Conservation (phyloP, 202 grass and related monocot species). For the Brachypodium distachyon region DNA sequence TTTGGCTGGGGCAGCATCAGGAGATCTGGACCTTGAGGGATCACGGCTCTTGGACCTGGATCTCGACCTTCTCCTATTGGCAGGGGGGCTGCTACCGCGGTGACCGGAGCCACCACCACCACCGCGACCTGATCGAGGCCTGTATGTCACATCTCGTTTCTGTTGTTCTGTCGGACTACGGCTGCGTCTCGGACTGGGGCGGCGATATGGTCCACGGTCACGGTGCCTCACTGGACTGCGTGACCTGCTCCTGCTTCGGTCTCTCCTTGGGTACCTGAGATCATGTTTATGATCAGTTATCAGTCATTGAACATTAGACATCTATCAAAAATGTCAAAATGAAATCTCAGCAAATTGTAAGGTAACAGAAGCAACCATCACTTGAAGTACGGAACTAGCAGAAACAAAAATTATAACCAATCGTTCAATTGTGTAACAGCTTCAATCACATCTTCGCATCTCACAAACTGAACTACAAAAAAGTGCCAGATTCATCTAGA, state of each 20-base stretch:
- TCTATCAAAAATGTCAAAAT: slow-evolving; percentile 14
- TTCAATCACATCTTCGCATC: not conserved
- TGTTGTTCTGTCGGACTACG: slow-evolving; percentile 22
- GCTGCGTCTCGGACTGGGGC: slow-evolving; percentile 40
- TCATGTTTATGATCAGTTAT: not conserved
- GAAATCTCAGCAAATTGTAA: slow-evolving; percentile 25
- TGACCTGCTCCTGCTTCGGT: slow-evolving; percentile 51
- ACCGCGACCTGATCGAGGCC: slow-evolving; percentile 21
- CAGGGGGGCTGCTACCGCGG: slow-evolving; percentile 4
- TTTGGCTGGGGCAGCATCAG: slow-evolving; percentile 27
- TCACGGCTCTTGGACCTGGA: slow-evolving; percentile 31
- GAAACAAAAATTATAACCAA: not conserved
- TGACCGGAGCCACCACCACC: not conserved
- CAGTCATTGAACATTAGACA: not conserved
- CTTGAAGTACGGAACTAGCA: not conserved
- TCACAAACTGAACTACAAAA: not conserved
- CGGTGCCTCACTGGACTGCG: slow-evolving; percentile 28
- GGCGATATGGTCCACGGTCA: slow-evolving; percentile 30
- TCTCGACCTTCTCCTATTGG: slow-evolving; percentile 37
- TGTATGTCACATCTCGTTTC: not conserved
- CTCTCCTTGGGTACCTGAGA: slow-evolving; percentile 49
- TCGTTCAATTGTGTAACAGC: not conserved
- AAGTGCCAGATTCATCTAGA: slow-evolving; percentile 9
- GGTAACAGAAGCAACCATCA: not conserved
- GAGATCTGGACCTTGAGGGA: slow-evolving; percentile 29